Conservation (phyloP, 306 rosid species). For the Vicia villosa region DNA sequence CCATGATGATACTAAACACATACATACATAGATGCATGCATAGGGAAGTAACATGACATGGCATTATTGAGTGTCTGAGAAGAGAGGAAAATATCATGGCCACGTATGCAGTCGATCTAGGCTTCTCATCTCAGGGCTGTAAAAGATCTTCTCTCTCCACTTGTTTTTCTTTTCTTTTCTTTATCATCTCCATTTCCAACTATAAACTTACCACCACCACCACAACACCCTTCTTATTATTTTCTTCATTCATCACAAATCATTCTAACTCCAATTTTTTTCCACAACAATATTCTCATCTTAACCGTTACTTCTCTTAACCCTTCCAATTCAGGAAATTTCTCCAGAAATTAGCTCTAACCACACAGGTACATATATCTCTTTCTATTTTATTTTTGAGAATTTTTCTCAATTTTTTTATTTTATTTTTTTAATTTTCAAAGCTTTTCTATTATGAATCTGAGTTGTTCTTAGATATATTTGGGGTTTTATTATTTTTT, state of each 20-base stretch:
- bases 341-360: conserved; percentile 10
- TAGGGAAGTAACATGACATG: conserved; percentile 6
- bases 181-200: background rate
- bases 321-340: background rate
- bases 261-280: background rate
- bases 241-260: background rate
- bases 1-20: no score
- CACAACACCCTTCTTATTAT: conserved; percentile 34
- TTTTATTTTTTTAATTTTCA: background rate
- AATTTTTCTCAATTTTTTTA: conserved; percentile 3
- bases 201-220: conserved; percentile 28
- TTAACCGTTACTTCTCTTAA: conserved; percentile 12
- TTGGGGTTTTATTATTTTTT: background rate
- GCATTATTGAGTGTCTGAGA: conserved; percentile 26
- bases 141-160: conserved; percentile 65
- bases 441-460: conserved; percentile 22
- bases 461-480: conserved; percentile 33
- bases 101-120: conserved; percentile 60
- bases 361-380: conserved; percentile 31
- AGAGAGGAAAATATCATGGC: conserved; percentile 83
- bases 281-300: background rate
- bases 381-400: background rate
- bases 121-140: conserved; percentile 45
- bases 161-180: background rate
- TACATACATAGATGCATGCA: conserved; percentile 9